Base-by-base conservation (phyloP, 1,284 basidiomycete genomes). In the Schizophyllum amplum region DNA sequence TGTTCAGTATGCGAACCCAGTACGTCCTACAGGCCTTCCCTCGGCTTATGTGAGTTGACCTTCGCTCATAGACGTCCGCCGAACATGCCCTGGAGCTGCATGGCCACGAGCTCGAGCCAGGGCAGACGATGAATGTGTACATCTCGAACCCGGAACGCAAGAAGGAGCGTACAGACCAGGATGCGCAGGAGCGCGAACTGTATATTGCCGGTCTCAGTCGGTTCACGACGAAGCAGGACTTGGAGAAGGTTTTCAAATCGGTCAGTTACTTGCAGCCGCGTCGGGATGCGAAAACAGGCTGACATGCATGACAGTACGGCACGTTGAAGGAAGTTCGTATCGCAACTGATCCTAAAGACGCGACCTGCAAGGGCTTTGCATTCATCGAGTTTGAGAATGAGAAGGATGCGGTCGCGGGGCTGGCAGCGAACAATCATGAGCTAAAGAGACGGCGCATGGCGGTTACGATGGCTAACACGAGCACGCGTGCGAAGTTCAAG, bases 111-210 rank as follows among this genome's bases (percentile, higher is more conserved):
- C 75, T 93, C 9, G 83, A 86, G 64, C 75, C 84, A 1, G 82
- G 80, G 21, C 78, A 85, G 57, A 72, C 74, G 4, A 70, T 99
- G 60, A 89, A 80, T 21, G 96, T 98, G 1, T 82, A 84, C 50
- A 83, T 98, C 6, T 98, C 96, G 0, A 92, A 98, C 67, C 97
- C 97, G 0, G 83, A 87, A 64, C 80, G 89, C 9, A 93, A 84
- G 72, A 92, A 95, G 67, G 87, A 90, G 61, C 80, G 97, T 17
- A 90, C 87, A 0, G 97, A 99, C 66, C 87, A 84, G 25, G 81
- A 87, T 63, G 87, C 90, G 1, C 82, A 93, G 62, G 86, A 90
- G 52, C 78, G 84, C 54, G 94, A 97, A 68, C 69, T 97, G 1
- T 94, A 93, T 66, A 83, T 97, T 50, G 86, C 91, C 0, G 91